phyloP scores from a whole-genome alignment of 306 rosid species.

The Cicer chorassanicum region DNA sequence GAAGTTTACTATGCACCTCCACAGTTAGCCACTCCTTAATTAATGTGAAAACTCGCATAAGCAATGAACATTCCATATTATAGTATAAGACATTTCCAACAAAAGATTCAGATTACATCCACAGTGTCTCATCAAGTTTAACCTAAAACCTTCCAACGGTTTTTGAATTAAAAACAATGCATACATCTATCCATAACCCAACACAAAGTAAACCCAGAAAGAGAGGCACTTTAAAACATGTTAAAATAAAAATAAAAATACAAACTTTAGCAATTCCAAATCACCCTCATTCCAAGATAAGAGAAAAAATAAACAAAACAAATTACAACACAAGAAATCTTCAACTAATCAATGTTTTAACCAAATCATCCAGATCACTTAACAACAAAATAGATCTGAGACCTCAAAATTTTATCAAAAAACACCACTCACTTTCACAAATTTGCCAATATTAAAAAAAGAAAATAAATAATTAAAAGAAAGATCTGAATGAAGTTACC shows the following conservation, averaged over 20 bases:
- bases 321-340: constrained; percentile 9
- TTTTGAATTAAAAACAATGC: constrained; percentile 2
- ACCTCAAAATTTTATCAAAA: constrained; percentile 7
- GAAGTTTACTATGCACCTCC: too few relatives aligned
- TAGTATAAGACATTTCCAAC: constrained; percentile 29
- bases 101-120: constrained; percentile 20
- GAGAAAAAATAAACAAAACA: constrained; percentile 4
- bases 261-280: constrained; percentile 15
- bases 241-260: neutral
- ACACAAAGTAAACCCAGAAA: constrained; percentile 10
- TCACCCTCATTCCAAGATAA: neutral
- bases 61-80: neutral
- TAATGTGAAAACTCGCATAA: too few relatives aligned
- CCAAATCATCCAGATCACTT: constrained; percentile 33
- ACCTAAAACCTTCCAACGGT: constrained; percentile 33
- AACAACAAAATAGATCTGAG: constrained; percentile 31
- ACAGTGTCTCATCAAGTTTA: neutral
- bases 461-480: neutral
- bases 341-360: constrained; percentile 31
- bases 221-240: neutral
- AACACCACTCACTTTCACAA: neutral
- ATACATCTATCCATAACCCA: constrained; percentile 4
- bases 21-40: too few relatives aligned
- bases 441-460: neutral
- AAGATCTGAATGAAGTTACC: constrained; percentile 51